Conservation (phyloP, 1,284 basidiomycete species). For the Fomitopsis pinicola region DNA sequence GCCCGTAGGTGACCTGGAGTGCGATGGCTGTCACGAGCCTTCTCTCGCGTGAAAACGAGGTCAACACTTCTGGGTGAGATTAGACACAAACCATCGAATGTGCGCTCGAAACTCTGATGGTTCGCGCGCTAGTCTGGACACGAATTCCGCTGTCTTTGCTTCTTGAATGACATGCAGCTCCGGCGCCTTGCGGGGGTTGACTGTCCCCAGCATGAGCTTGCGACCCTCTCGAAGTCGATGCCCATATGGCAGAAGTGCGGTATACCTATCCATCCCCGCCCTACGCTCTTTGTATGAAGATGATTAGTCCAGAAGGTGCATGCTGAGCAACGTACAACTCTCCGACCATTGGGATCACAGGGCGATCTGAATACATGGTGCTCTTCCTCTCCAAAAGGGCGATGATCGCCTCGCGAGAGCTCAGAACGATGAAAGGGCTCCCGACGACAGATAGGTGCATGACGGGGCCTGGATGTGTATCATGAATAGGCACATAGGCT, state of each 20-base stretch:
- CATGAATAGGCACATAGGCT: no score
- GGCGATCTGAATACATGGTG: constrained; percentile 7
- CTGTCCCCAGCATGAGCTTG: not conserved
- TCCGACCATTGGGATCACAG: not conserved
- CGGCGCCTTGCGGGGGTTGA: not conserved
- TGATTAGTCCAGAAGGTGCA: not conserved
- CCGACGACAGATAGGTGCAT: not conserved
- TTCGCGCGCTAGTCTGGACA: not conserved
- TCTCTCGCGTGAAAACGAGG: not conserved
- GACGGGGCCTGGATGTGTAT: not conserved
- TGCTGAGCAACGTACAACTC: not conserved
- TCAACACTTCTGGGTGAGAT: not conserved
- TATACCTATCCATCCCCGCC: not conserved
- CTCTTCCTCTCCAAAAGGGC: constrained; percentile 5
- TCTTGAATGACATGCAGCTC: not conserved
- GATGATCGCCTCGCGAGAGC: not conserved
- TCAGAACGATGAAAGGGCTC: constrained; percentile 3
- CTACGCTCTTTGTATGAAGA: not conserved
- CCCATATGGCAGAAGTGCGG: not conserved
- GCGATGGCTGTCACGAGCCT: constrained; percentile 2
- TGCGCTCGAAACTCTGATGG: not conserved
- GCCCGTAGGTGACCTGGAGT: constrained; percentile 1
- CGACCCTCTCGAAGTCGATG: not conserved
- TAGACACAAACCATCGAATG: not conserved
- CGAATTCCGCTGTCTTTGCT: not conserved